phyloP scores from a whole-genome alignment of 768 basidiomycete genomes.

The Termitomyces sp. region DNA sequence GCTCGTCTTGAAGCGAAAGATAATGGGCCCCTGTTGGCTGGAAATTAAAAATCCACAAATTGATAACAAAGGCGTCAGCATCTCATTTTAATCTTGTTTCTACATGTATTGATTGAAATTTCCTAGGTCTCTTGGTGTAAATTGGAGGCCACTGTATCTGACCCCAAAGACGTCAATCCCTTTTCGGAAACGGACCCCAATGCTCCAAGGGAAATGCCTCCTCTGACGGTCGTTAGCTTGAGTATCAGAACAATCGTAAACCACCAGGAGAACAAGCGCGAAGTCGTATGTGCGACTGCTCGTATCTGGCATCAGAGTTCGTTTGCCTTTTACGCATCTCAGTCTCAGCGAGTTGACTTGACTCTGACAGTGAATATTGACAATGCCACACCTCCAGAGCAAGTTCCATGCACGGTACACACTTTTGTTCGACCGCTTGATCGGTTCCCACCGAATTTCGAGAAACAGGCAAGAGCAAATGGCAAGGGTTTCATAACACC shows the following conservation, averaged over 20 bases:
- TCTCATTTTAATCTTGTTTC: not conserved
- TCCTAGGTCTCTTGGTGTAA: constrained; percentile 94
- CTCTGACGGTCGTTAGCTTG: constrained; percentile 87
- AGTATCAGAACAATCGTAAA: constrained; percentile 90
- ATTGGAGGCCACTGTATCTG: constrained; percentile 75
- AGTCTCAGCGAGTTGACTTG: not conserved
- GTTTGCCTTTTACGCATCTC: constrained; percentile 9
- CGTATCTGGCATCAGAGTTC: constrained; percentile 74
- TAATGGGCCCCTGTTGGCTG: constrained; percentile 99
- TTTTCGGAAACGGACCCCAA: constrained; percentile 66
- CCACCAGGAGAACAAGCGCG: constrained; percentile 90
- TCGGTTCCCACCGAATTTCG: constrained; percentile 82
- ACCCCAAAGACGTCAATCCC: constrained; percentile 88
- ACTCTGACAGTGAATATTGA: constrained; percentile 73
- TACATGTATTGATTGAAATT: not conserved
- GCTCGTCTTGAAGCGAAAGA: constrained; percentile 91
- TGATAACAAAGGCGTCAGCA: constrained; percentile 74
- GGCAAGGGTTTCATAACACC: constrained; percentile 69
- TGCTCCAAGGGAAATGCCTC: constrained; percentile 79
- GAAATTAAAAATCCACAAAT: constrained; percentile 73
- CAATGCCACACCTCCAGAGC: constrained; percentile 87
- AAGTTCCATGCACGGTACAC: constrained; percentile 75
- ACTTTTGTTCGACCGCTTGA: constrained; percentile 91
- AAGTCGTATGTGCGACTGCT: constrained; percentile 82
- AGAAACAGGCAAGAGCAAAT: constrained; percentile 58